These are phyloP conservation scores for Aspergillus baeticus DNA, from an alignment of 495 filamentous ascomycete species.

Conservation along the genomic window DNA sequence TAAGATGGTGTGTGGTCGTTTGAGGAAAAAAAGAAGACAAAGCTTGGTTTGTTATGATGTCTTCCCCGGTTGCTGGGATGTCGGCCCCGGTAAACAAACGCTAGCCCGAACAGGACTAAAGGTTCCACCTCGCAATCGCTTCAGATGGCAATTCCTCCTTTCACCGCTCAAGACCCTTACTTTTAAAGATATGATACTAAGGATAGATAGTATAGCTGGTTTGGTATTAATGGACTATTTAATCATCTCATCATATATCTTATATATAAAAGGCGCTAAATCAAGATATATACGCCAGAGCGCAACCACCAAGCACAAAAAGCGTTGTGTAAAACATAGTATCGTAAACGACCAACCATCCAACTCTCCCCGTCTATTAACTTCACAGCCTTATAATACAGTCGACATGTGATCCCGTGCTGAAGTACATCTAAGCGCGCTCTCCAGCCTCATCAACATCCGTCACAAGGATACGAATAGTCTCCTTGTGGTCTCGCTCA, in stretches of 20 bases:
- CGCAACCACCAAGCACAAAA: too few species aligned
- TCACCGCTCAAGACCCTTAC: slow-evolving; percentile 10
- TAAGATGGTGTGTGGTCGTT: not conserved
- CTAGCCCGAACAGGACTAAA: slow-evolving; percentile 30
- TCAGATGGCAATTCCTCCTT: slow-evolving; percentile 1
- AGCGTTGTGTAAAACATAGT: too few species aligned
- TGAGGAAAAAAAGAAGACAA: not conserved
- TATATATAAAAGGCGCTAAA: too few species aligned
- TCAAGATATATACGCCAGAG: too few species aligned
- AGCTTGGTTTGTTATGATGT: slow-evolving; percentile 20
- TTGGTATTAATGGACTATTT: not conserved
- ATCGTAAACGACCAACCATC: too few species aligned
- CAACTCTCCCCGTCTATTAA: too few species aligned
- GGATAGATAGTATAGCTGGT: not conserved
- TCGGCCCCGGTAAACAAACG: slow-evolving; percentile 36
- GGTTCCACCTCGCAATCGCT: slow-evolving; percentile 9
- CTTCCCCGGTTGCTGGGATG: slow-evolving; percentile 36
- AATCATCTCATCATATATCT: not conserved
- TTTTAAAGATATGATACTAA: not conserved
- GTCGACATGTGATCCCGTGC: not conserved
- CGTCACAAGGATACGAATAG: slow-evolving; percentile 39
- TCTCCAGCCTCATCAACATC: slow-evolving; percentile 19
- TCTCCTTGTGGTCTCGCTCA: slow-evolving; percentile 26
- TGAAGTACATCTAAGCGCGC: not conserved
- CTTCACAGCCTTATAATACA: too few species aligned